Percentiles rank a stretch among this genome's conserved stretches.
Evolutionary conservation across 495 filamentous ascomycete genomes (phyloP).

Genomic region (Xylaria sp.): DNA sequence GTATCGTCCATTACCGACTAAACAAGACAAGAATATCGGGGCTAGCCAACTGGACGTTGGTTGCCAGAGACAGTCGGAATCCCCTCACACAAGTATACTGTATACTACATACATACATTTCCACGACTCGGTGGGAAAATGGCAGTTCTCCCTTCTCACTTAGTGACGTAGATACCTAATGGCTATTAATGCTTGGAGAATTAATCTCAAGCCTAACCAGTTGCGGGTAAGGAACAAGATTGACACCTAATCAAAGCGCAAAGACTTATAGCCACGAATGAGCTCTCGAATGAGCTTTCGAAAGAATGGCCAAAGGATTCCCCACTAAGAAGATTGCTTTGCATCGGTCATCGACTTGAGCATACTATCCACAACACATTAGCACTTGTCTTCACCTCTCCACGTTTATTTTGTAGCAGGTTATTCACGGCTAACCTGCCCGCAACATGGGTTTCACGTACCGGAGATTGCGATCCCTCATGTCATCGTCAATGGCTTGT

Average conservation of each 20-base stretch:
- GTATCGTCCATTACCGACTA: slow-evolving; percentile 45
- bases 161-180: slow-evolving; percentile 1
- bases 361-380: slow-evolving; percentile 37
- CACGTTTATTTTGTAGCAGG: neutral
- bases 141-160: neutral
- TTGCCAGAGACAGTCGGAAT: slow-evolving; percentile 2
- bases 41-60: slow-evolving; percentile 23
- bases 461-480: slow-evolving; percentile 53
- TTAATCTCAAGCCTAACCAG: neutral
- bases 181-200: neutral
- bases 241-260: neutral
- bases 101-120: slow-evolving; percentile 18
- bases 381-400: slow-evolving; percentile 5
- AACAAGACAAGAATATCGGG: slow-evolving; percentile 30
- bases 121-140: neutral
- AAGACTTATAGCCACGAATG: neutral
- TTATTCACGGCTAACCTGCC: neutral
- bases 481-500: slow-evolving; percentile 54
- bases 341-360: slow-evolving; percentile 51
- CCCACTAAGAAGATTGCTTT: slow-evolving; percentile 24
- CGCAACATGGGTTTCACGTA: slow-evolving; percentile 29
- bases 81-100: slow-evolving; percentile 17
- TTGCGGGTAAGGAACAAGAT: neutral
- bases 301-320: neutral
- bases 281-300: slow-evolving; percentile 2